phyloP scores from a whole-genome alignment of 1,139 yeast species.

The Arxiozyma heterogenica region DNA sequence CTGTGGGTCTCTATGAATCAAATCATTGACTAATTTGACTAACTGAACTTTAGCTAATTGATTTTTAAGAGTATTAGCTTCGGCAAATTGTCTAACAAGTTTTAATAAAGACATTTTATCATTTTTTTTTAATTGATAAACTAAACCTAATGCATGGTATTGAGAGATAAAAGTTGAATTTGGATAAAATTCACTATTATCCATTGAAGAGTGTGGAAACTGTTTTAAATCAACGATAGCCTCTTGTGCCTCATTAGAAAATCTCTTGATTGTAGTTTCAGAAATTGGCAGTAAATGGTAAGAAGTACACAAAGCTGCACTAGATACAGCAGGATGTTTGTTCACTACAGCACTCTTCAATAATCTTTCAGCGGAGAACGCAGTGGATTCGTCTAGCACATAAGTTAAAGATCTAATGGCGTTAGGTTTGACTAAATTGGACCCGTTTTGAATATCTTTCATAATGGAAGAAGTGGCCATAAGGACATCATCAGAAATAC shows the following conservation, averaged over 20 bases:
- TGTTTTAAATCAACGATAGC: slow-evolving; percentile 60
- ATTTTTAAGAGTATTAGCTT: slow-evolving; percentile 53
- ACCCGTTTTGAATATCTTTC: slow-evolving; percentile 94
- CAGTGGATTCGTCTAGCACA: slow-evolving; percentile 85
- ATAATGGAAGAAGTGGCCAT: slow-evolving; percentile 97
- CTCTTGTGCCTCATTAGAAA: slow-evolving; percentile 90
- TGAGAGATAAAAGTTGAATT: slow-evolving; percentile 76
- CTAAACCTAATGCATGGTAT: slow-evolving; percentile 88
- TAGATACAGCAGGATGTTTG: slow-evolving; percentile 75
- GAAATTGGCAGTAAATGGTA: slow-evolving; percentile 86
- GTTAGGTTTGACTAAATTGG: slow-evolving; percentile 78
- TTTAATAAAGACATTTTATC: slow-evolving; percentile 93
- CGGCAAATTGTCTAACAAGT: slow-evolving; percentile 69
- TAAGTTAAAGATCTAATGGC: slow-evolving; percentile 88
- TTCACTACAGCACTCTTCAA: slow-evolving; percentile 91
- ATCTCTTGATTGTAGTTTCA: slow-evolving; percentile 83
- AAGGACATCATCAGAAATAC: slow-evolving; percentile 80
- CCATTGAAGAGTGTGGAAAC: slow-evolving; percentile 39
- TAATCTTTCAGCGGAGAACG: slow-evolving; percentile 87
- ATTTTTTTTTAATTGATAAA: slow-evolving; percentile 80
- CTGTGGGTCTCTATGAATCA: slow-evolving; percentile 37
- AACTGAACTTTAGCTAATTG: slow-evolving; percentile 77
- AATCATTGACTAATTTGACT: slow-evolving; percentile 70
- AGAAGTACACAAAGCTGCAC: slow-evolving; percentile 87
- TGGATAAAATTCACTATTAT: slow-evolving; percentile 37